A percentile compares a stretch with the other conserved stretches of the same genome.
Evolutionary conservation across 768 basidiomycete genomes (phyloP).

Genomic region (Termitomyces sp.): DNA sequence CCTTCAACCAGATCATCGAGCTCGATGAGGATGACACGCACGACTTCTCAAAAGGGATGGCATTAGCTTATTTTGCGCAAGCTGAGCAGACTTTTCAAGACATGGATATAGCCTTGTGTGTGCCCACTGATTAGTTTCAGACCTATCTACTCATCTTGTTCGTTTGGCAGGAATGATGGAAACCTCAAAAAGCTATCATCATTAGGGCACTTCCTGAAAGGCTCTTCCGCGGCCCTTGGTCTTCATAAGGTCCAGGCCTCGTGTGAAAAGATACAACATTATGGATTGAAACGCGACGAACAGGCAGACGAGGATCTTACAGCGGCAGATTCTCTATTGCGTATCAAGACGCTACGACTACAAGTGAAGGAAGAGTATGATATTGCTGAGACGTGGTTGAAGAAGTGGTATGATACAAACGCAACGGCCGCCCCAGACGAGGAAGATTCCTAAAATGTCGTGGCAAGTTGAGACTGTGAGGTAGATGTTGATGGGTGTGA

Average conservation of each 20-base stretch:
- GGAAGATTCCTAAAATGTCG: neutral
- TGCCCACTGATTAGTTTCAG: slow-evolving; percentile 14
- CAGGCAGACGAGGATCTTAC: slow-evolving; percentile 38
- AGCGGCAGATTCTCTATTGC: slow-evolving; percentile 47
- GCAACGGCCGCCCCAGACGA: neutral
- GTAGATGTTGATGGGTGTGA: neutral
- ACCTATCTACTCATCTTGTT: neutral
- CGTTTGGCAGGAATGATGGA: slow-evolving; percentile 41
- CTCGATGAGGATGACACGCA: slow-evolving; percentile 72
- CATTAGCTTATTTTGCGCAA: slow-evolving; percentile 77
- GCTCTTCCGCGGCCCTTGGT: slow-evolving; percentile 93
- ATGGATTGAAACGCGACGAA: slow-evolving; percentile 68
- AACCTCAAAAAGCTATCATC: slow-evolving; percentile 66
- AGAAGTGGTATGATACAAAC: slow-evolving; percentile 35
- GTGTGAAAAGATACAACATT: slow-evolving; percentile 91
- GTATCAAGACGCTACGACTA: slow-evolving; percentile 53
- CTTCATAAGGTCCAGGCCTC: slow-evolving; percentile 74
- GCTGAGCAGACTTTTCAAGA: slow-evolving; percentile 69
- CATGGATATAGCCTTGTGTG: slow-evolving; percentile 82
- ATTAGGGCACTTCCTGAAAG: slow-evolving; percentile 94
- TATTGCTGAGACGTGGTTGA: slow-evolving; percentile 67
- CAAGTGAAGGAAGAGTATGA: slow-evolving; percentile 66
- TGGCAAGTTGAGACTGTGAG: too few relatives aligned
- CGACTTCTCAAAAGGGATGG: slow-evolving; percentile 80
- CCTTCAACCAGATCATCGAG: slow-evolving; percentile 84